Base-by-base conservation (phyloP, 768 basidiomycete species). In the Paxillus rubicundulus region DNA sequence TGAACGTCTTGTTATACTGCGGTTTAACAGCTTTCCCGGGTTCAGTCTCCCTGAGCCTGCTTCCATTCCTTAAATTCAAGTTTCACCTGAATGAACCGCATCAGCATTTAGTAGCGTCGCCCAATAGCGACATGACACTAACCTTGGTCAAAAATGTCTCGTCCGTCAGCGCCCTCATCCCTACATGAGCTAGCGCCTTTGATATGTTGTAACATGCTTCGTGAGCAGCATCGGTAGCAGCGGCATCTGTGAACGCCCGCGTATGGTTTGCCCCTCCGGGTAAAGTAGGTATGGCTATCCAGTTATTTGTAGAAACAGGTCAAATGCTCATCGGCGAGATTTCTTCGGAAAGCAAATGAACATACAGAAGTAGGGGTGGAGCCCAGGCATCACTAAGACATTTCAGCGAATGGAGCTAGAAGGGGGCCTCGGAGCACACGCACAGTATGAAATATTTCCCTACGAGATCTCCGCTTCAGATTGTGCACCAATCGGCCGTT, bases 181-280 rank as follows among this genome's bases (percentile, higher is more conserved):
- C 91, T 1, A 82, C 80, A 13, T 80, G 78, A 2, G 90, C 88
- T 12, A 92, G 75, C 5, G 82, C 85, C 60, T 87, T 88, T 18
- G 84, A 80, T 4, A 89, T 76, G 50, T 81, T 77, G 45, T 91
- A 68, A 55, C 82, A 84, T 5, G 83, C 86, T 24, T 82, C 72
- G 55, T 92, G 91, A 0, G 89, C 81, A 27, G 70, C 72, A 3
- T 72, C 64, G 0, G 82, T 85, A 0, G 80, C 75, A 0, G 88
- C 88, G 0, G 87, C 72, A 17, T 79, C 69, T n/a, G 80, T 70
- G 63, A 92, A 92, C 12, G 72, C 82, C 2, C 70, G 71, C 0
- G 91, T 92, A 58, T 92, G 91, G 61, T 92, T 92, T 9, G 88
- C 89, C 10, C 89, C 90, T 57, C 82, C 76, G 0, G 72, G 65